These are phyloP conservation scores for Fraxinus velutina DNA, from an alignment of 305 asterid species.

Conservation along the genomic window DNA sequence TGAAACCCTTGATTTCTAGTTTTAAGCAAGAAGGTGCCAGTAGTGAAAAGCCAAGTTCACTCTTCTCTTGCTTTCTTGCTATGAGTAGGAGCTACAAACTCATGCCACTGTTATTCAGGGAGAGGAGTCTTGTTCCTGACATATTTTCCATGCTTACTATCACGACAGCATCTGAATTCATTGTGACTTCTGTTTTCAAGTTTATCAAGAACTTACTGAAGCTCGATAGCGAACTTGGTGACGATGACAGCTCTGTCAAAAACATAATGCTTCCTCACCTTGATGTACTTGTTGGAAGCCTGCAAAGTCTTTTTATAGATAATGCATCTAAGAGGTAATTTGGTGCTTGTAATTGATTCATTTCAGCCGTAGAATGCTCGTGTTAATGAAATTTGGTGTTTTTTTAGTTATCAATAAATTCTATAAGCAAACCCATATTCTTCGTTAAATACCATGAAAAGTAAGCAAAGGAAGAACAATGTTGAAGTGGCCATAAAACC, in stretches of 20 bases:
- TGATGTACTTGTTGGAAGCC: slow-evolving; percentile 60
- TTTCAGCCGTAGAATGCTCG: background rate
- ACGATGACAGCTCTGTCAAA: slow-evolving; percentile 44
- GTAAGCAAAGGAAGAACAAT: slow-evolving; percentile 1
- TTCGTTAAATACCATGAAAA: background rate
- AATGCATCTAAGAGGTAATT: slow-evolving; percentile 59
- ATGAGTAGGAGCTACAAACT: slow-evolving; percentile 86
- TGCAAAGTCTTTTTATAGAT: slow-evolving; percentile 54
- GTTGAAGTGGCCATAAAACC: background rate
- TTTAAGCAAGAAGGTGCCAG: slow-evolving; percentile 85
- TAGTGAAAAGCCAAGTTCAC: slow-evolving; percentile 83
- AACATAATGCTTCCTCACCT: slow-evolving; percentile 63
- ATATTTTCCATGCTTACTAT: slow-evolving; percentile 70
- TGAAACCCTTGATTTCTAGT: slow-evolving; percentile 58
- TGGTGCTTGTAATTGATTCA: background rate
- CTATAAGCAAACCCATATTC: background rate
- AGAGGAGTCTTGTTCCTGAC: slow-evolving; percentile 75
- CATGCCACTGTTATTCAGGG: slow-evolving; percentile 57
- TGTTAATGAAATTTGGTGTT: background rate
- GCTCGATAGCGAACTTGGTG: slow-evolving; percentile 65
- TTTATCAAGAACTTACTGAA: slow-evolving; percentile 73
- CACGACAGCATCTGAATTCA: slow-evolving; percentile 70
- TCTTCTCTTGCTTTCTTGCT: slow-evolving; percentile 85
- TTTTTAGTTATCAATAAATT: background rate
- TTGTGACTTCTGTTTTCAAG: slow-evolving; percentile 59